phyloP scores from a whole-genome alignment of 495 filamentous ascomycete genomes.

The Glonium stellatum region DNA sequence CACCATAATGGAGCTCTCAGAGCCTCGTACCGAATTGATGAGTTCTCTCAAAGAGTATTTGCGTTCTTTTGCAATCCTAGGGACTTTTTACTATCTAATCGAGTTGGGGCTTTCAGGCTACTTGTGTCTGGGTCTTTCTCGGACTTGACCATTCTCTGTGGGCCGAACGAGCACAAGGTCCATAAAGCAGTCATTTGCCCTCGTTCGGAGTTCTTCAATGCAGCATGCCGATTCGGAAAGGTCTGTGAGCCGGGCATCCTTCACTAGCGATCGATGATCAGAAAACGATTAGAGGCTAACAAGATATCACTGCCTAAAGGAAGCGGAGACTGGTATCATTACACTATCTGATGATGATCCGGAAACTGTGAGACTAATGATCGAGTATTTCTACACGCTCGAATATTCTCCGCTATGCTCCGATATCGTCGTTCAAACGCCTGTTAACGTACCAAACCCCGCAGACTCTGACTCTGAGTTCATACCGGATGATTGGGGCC shows the following conservation, averaged over 20 bases:
- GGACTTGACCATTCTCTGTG: neutral
- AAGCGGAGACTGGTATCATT: neutral
- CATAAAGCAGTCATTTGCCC: slow-evolving; percentile 2
- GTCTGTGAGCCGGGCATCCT: neutral
- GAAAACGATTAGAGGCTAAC: no score
- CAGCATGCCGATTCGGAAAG: neutral
- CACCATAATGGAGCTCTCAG: no score
- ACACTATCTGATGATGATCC: neutral
- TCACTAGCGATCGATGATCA: neutral
- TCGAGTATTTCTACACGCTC: neutral
- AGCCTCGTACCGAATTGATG: no score
- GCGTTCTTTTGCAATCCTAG: no score
- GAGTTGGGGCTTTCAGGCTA: neutral
- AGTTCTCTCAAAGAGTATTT: no score
- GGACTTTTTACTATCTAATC: no score
- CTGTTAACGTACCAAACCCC: neutral
- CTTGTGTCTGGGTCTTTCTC: neutral
- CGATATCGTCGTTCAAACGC: no score
- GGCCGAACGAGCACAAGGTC: neutral
- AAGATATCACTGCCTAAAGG: neutral
- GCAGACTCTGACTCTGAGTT: neutral
- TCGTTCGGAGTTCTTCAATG: neutral
- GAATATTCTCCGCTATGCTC: neutral
- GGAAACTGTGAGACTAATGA: neutral
- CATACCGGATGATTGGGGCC: neutral